Conservation (phyloP, 2,329 filamentous ascomycete genomes). For the Teratosphaeria epicoccoides region DNA sequence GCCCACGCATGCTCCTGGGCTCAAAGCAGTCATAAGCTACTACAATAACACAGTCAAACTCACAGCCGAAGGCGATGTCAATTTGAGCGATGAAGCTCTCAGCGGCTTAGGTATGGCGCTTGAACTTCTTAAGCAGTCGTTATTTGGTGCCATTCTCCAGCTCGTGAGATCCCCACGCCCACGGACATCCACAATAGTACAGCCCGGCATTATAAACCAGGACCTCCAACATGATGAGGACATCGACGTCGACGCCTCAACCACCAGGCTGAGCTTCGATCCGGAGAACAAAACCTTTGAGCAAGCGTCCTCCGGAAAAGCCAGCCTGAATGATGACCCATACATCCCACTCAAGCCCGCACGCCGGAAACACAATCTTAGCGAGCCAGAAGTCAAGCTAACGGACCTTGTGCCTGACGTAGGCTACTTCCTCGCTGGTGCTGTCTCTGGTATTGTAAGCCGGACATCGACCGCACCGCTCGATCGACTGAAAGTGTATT, state of each 20-base stretch:
- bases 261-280: background rate
- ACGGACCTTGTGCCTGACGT: conserved; percentile 61
- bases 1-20: conserved; percentile 54
- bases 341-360: conserved; percentile 26
- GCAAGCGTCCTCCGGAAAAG: conserved; percentile 3
- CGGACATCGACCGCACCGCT: conserved; percentile 91
- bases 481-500: conserved; percentile 92
- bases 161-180: conserved; percentile 12
- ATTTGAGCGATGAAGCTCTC: conserved; percentile 80
- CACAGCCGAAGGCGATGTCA: conserved; percentile 86
- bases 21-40: conserved; percentile 78
- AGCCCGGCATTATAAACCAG: background rate
- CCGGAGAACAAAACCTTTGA: conserved; percentile 3
- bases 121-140: conserved; percentile 55
- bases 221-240: background rate
- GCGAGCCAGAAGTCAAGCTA: conserved; percentile 30
- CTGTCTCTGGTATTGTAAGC: conserved; percentile 85
- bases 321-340: conserved; percentile 20
- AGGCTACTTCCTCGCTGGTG: conserved; percentile 98
- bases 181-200: background rate
- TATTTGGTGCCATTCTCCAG: conserved; percentile 66
- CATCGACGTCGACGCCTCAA: background rate
- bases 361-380: conserved; percentile 19
- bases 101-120: conserved; percentile 83
- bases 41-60: conserved; percentile 83